Base-by-base conservation (phyloP, 2,329 filamentous ascomycete species). In the Phialophora macrospora region DNA sequence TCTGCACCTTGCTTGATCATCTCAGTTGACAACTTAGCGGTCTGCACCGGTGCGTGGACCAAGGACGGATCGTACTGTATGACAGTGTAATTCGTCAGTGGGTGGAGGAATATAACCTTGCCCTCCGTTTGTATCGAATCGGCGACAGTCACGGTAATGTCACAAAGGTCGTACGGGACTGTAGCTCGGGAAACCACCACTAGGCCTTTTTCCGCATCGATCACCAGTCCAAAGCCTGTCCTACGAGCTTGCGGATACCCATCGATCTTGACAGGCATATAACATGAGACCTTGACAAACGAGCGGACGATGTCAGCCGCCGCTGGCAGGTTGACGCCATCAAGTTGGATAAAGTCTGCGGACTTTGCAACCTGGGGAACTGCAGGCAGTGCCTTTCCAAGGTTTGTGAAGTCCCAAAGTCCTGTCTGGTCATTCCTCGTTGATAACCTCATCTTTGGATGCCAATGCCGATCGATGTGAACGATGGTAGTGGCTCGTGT, bases 171-270 rank as follows among this genome's bases (percentile, higher is more conserved):
- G 75, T 97, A 97, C 1, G 95, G 95, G 22, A 99, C 91, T 69
- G 97, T 92, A 1, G 96, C 94, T 75, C 95, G 84, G 1, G 95
- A 98, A 62, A 98, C 94, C 66, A 98, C 86, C 6, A 99, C 95
- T 20, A 99, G 84, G 20, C 95, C 95, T 80, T 97, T 94, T 67
- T 96, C 92, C 0, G 96, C 95, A 78, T 99, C 95, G 68, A 99
- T 91, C n/a, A 99, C 94, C 44, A 99, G 82, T 46, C 95, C 95
- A 83, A 97, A 97, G 0, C 95, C 95, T 80, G 93, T 95, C 79
- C 96, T 95, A 56, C 93, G 86, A 71, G 95, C 92, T 77, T 95
- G 92, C 5, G 95, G 96, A 76, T 97, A 99, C n/a, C 95, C 95
- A 76, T 99, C 95, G 9, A 99, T 85, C 82, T 98, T 98, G 68